A percentile compares a stretch with the other conserved stretches of the same genome.
Evolutionary conservation across 768 basidiomycete species (phyloP).

Genomic region (Leccinum disarticulatum): DNA sequence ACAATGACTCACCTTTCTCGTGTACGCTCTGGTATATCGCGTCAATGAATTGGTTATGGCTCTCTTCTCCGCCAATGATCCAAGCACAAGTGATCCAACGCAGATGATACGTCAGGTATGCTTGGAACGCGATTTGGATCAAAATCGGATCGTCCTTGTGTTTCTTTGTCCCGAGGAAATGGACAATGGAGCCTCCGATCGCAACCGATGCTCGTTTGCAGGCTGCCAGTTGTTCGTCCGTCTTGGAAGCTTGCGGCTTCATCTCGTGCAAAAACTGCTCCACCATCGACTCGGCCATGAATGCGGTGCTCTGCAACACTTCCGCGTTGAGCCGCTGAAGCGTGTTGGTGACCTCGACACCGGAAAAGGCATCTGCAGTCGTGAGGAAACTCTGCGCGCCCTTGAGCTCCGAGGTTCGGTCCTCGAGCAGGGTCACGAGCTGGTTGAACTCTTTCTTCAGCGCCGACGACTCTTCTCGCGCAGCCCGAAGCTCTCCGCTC

Average conservation of each 20-base stretch:
- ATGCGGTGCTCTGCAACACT: constrained; percentile 48
- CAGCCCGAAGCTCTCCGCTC: constrained; percentile 18
- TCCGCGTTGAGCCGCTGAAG: constrained; percentile 47
- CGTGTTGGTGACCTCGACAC: constrained; percentile 15
- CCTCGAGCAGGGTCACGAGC: constrained; percentile 33
- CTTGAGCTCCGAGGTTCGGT: constrained; percentile 44
- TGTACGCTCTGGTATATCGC: constrained; percentile 36
- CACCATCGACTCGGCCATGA: constrained; percentile 47
- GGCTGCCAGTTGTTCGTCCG: constrained; percentile 25
- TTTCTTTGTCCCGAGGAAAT: constrained; percentile 29
- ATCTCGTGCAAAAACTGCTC: constrained; percentile 37
- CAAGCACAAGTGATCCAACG: constrained; percentile 30
- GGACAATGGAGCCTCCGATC: constrained; percentile 25
- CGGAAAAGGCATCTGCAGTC: constrained; percentile 35
- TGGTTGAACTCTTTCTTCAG: constrained; percentile 31
- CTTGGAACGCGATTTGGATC: constrained; percentile 38
- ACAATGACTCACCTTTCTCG: constrained; percentile 32
- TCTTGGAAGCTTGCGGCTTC: constrained; percentile 8
- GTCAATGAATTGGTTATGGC: constrained; percentile 22
- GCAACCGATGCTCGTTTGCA: constrained; percentile 20
- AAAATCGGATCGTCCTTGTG: constrained; percentile 36
- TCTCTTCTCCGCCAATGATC: constrained; percentile 31
- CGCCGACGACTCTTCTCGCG: constrained; percentile 30
- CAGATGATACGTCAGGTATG: constrained; percentile 26
- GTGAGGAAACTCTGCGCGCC: constrained; percentile 47